phyloP scores from a whole-genome alignment of 2,329 filamentous ascomycete species.

The Penicillium sp. region DNA sequence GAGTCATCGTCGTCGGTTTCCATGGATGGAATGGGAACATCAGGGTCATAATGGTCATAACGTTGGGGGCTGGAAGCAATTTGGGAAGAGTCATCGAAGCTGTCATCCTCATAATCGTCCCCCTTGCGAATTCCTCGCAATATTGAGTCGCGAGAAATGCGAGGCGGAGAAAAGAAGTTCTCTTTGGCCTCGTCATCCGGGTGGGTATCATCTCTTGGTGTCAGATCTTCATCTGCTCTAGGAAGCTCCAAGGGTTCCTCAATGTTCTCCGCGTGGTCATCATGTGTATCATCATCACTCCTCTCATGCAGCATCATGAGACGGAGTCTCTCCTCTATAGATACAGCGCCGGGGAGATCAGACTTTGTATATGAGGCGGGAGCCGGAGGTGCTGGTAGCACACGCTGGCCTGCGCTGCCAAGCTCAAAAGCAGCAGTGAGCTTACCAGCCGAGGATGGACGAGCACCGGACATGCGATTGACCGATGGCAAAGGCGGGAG shows the following conservation, averaged over 20 bases:
- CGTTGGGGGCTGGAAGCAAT: constrained; percentile 59
- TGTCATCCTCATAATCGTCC: constrained; percentile 61
- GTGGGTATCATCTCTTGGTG: not conserved
- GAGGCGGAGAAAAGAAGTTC: constrained; percentile 62
- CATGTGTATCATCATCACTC: constrained; percentile 34
- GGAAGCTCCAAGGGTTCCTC: constrained; percentile 7
- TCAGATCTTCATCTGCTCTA: not conserved
- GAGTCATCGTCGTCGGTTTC: constrained; percentile 62
- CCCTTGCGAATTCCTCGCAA: constrained; percentile 75
- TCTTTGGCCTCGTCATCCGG: constrained; percentile 50
- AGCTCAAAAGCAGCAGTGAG: constrained; percentile 71
- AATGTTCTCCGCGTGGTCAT: constrained; percentile 14
- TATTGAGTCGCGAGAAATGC: constrained; percentile 92
- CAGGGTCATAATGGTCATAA: constrained; percentile 72
- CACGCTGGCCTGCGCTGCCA: constrained; percentile 64
- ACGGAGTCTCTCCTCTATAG: constrained; percentile 79
- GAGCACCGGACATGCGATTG: constrained; percentile 37
- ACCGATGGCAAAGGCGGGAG: constrained; percentile 76
- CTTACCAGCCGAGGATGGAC: constrained; percentile 61
- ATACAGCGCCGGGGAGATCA: constrained; percentile 77
- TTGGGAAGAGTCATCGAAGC: constrained; percentile 63
- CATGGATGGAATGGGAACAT: constrained; percentile 83
- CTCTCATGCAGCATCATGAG: constrained; percentile 79
- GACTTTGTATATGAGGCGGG: constrained; percentile 69
- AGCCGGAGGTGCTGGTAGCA: constrained; percentile 69